These are phyloP conservation scores for Parathielavia hyrcaniae DNA, from an alignment of 495 filamentous ascomycete species.

Conservation along the genomic window DNA sequence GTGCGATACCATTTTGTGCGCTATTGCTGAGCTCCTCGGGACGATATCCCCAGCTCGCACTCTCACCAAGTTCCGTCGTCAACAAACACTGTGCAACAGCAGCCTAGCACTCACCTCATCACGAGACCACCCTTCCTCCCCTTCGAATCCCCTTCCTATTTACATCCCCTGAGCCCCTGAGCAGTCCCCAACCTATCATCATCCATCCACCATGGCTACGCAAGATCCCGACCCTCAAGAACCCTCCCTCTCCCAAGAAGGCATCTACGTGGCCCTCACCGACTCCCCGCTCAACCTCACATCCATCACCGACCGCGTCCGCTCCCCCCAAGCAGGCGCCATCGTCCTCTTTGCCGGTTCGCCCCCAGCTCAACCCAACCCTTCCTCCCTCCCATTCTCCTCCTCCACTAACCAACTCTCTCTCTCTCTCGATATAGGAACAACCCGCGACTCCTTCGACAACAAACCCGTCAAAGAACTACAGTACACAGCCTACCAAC, in stretches of 20 bases:
- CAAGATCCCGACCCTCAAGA: constrained; percentile 28
- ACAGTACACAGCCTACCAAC: constrained; percentile 73
- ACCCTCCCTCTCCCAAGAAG: constrained; percentile 20
- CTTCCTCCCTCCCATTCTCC: constrained; percentile 16
- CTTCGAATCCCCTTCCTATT: neutral
- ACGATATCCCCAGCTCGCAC: neutral
- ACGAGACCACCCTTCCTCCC: no score
- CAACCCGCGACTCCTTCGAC: constrained; percentile 79
- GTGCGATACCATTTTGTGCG: no score
- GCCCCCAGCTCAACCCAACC: constrained; percentile 8
- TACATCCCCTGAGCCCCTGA: neutral
- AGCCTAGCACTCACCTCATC: no score
- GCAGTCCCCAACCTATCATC: neutral
- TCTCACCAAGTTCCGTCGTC: neutral
- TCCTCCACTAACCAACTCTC: neutral
- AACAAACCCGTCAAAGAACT: constrained; percentile 68
- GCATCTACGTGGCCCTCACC: constrained; percentile 59
- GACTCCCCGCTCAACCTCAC: constrained; percentile 54
- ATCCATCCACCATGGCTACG: neutral
- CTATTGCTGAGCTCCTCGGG: neutral
- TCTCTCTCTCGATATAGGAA: constrained; percentile 49
- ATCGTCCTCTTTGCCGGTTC: constrained; percentile 80
- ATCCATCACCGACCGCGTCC: constrained; percentile 57
- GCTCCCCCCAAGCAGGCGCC: constrained; percentile 76
- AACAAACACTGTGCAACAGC: constrained; percentile 1